Evolutionary conservation across 331 rosid genomes (phyloP), one percentile per base, ranked within the genome.

Genomic region (Acacia concinna): DNA sequence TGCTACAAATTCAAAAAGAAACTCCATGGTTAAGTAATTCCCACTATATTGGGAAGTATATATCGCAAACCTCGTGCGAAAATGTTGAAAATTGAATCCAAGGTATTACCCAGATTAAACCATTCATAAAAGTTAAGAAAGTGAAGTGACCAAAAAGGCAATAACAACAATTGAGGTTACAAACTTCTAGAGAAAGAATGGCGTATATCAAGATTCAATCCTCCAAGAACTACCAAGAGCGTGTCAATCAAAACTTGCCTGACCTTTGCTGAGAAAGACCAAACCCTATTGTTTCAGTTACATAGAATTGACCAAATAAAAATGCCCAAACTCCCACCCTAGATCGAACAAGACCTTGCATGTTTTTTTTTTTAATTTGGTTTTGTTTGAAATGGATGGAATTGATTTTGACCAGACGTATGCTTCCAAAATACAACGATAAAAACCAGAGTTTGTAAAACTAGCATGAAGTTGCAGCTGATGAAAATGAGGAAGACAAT

Each of bases 161-260:
- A 27, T 12, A 41, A 12, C 11, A 38, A 27, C 20, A 77, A 25
- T 44, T 71, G 10, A 71, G 40, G 62, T 8, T 13, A 35, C 46
- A 52, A 70, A 54, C 60, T 41, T 25, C n/a, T 14, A 46, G 30
- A 71, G 52, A 77, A 65, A 71, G 63, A 82, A 65, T 52, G 68
- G 71, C 20, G n/a, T 34, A 32, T 17, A 44, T 18, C 21, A 44
- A 46, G 52, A 57, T n/a, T 11, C 34, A 32, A 17, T 30, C 6
- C 18, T 25, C 8, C 78, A 70, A 28, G 14, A 8, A 38, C 8
- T 35, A 35, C 25, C 32, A 37, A 69, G 34, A 79, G 30, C 5
- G 51, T 21, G 23, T 23, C 51, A 71, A 23, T 18, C 59, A 17
- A 51, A 46, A 70, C 52, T 70, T 17, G 27, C 28, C 41, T 3